Base-by-base conservation (phyloP, 1,284 basidiomycete genomes). In the Waitea zeae region DNA sequence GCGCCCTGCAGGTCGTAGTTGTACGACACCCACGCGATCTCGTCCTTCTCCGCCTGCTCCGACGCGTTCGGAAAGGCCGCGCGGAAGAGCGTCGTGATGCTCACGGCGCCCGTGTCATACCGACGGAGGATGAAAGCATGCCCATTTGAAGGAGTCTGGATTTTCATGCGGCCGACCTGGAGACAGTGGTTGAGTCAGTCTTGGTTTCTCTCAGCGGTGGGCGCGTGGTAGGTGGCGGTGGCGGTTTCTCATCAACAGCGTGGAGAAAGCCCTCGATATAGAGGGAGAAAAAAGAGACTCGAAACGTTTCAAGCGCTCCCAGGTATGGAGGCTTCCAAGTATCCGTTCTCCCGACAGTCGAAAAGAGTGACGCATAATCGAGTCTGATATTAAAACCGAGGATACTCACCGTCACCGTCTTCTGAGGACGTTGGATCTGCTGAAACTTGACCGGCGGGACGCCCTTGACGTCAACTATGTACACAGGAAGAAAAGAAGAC, bases 71-170 rank as follows among this genome's bases (percentile, higher is more conserved):
- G 93, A 58, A 92, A 98, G 0, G 92, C 89, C 17, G 92, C 88
- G 45, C 89, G 86, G 64, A 89, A 97, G 87, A 99, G 95, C 41
- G 93, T 95, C 4, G 90, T 95, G 13, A 93, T 76, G 39, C 84
- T 89, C 55, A 99, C 71, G 17, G 92, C 92, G 43, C 88, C 77
- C 4, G 93, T 97, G 59, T 99, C 93, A 50, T 89, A 95, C 40
- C 93, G 78, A 42, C 89, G 76, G 37, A 96, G 78, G 50, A 96
- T 83, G 54, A 93, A 93, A n/a, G 89, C 86, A 56, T 93, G 87
- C 26, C 76, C 74, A 14, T 57, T 54, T 22, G 74, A 64, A 80
- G 84, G 49, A 24, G 88, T 93, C 32, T 83, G 83, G 36, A 96
- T 82, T 63, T 97, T 98, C 57, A 97, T 69, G 41, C 93, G 67